Conservation (phyloP, 139 green algal species). For the Chlorella sp. region DNA sequence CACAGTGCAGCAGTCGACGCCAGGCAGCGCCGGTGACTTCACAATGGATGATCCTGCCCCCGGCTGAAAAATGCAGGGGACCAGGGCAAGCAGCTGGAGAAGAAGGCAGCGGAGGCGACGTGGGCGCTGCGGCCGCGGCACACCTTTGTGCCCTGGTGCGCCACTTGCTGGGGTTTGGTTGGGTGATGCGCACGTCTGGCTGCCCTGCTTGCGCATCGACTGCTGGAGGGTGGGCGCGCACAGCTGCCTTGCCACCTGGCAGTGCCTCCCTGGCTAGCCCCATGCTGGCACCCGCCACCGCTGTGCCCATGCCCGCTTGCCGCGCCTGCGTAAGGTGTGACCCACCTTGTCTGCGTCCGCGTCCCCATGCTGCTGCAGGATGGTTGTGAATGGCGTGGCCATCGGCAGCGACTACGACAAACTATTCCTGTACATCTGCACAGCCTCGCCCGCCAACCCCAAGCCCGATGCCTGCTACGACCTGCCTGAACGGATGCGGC, state of each 20-base stretch:
- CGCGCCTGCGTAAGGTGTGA: too few species aligned
- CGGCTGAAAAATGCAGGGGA: too few species aligned
- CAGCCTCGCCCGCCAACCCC: neutral
- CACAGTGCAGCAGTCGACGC: too few species aligned
- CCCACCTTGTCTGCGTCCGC: too few species aligned
- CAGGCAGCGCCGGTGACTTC: too few species aligned
- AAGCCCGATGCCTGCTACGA: constrained; percentile 12
- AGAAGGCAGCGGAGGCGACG: constrained; percentile 9
- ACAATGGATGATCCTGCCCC: too few species aligned
- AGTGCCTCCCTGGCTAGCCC: too few species aligned
- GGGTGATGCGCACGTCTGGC: neutral
- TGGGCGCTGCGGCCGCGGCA: constrained; percentile 14
- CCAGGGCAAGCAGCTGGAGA: constrained; percentile 30
- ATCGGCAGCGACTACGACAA: constrained; percentile 40
- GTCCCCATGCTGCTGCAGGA: neutral
- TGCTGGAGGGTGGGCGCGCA: too few species aligned
- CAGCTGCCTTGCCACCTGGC: too few species aligned
- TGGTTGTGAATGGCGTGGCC: constrained; percentile 36
- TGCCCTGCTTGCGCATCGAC: too few species aligned
- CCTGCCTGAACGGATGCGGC: neutral
- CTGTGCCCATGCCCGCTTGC: too few species aligned
- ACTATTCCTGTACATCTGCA: constrained; percentile 40
- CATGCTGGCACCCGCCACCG: too few species aligned
- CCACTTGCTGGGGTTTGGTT: neutral
- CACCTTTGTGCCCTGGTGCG: constrained; percentile 48